Base-by-base conservation (phyloP, 176 grass and related monocot genomes). In the Pontederia crassipes region DNA sequence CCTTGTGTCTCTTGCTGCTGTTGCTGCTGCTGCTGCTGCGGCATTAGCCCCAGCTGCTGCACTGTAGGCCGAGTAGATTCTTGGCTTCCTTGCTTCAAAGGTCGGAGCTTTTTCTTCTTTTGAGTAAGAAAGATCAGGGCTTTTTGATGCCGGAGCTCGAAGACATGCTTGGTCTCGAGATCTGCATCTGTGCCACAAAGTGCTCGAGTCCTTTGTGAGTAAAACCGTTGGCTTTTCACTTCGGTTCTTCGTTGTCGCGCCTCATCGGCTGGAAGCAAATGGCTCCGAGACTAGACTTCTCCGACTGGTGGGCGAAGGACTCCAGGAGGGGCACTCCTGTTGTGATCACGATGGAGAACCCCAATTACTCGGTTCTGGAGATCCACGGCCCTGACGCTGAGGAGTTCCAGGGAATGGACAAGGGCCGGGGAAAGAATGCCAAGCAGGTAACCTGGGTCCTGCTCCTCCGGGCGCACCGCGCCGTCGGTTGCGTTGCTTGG, bases 391-490 rank as follows among this genome's bases (percentile, higher is more conserved):
- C 74, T 1, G 83, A 78, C 32, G 59, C 70, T 14, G 76, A 77
- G 52, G 79, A 61, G 61, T 76, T 82, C 52, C 58, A 67, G 12
- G 55, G 77, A 54, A 52, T 53, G 24, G 88, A 83, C 66, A 91
- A 91, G 75, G 80, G 62, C 66, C 80, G 79, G 4, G 79, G 88
- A 18, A 83, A 76, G 80, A 91, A 78, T 55, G 79, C 88, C 55
- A 91, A 77, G 88, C 88, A 91, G 66, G 69, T 91, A 76, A 83
- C 88, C 58, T 91, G 83, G 88, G 83, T 83, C 24, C 52, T 86
- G 66, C 76, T 91, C 45, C 83, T 86, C 69, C 60, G 67, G 45
- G 88, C 83, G 7, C 88, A 80, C 61, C 79, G 74, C 20, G 69
- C 77, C n/a, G 79, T 70, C 24, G 80, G 83, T 15, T 75, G 83